phyloP scores from a whole-genome alignment of 805 yeast species.

The Yarrowia keelungensis region DNA sequence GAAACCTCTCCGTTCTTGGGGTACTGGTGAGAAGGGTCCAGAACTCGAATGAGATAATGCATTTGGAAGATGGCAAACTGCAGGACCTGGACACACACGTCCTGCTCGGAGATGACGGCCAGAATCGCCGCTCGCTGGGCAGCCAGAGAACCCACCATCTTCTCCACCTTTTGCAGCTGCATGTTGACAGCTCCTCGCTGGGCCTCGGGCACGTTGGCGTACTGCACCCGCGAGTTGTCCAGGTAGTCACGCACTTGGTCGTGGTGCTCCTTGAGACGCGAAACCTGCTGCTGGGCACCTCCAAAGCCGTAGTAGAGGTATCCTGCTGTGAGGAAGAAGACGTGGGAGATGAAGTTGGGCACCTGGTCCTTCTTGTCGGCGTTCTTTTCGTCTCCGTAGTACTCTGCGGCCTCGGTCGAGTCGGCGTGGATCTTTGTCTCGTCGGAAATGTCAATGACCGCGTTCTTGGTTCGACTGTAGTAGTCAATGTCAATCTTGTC shows the following conservation, averaged over 20 bases:
- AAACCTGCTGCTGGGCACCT: slow-evolving; percentile 68
- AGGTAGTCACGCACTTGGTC: slow-evolving; percentile 55
- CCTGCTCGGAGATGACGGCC: slow-evolving; percentile 52
- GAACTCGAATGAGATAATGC: slow-evolving; percentile 69
- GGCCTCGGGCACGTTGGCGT: slow-evolving; percentile 27
- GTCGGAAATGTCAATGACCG: slow-evolving; percentile 69
- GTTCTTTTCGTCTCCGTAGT: slow-evolving; percentile 49
- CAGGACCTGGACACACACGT: slow-evolving; percentile 67
- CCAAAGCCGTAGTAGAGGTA: slow-evolving; percentile 89
- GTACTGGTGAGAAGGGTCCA: slow-evolving; percentile 69
- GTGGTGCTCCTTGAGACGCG: slow-evolving; percentile 60
- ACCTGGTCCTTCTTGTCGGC: slow-evolving; percentile 40
- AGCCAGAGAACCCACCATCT: slow-evolving; percentile 55
- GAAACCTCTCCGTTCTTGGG: slow-evolving; percentile 51
- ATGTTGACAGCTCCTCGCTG: slow-evolving; percentile 46
- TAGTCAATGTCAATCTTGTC: slow-evolving; percentile 79
- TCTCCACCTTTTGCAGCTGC: slow-evolving; percentile 53
- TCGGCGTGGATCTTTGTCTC: slow-evolving; percentile 87
- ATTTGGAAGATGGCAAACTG: slow-evolving; percentile 81
- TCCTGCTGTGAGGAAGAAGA: slow-evolving; percentile 79
- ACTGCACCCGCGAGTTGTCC: slow-evolving; percentile 56
- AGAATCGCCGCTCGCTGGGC: slow-evolving; percentile 56
- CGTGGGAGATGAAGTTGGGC: slow-evolving; percentile 87
- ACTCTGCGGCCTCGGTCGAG: slow-evolving; percentile 68
- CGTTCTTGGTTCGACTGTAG: slow-evolving; percentile 57